Percentiles rank a stretch among this genome's conserved stretches.
Conservation (phyloP, 345 rosid genomes). For the Moricandia moricandioides region DNA sequence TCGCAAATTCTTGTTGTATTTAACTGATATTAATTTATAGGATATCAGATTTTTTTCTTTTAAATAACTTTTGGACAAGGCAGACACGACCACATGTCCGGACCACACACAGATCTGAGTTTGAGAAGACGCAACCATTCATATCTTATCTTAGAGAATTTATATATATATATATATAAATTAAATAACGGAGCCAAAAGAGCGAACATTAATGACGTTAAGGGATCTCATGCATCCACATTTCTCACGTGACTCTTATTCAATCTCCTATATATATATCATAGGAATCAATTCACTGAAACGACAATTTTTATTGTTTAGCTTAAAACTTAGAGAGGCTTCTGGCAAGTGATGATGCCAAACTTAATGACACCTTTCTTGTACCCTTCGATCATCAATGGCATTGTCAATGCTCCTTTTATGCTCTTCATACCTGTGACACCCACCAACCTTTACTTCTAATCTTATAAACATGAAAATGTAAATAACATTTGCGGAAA, state of each 20-base stretch:
- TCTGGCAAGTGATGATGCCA: conserved; percentile 70
- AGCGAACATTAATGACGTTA: neutral
- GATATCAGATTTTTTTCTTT: too few species aligned
- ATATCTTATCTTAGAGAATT: neutral
- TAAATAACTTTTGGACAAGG: neutral
- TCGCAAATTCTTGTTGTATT: too few species aligned
- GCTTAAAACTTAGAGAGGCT: conserved; percentile 39
- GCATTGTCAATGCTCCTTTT: conserved; percentile 86
- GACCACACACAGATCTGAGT: neutral
- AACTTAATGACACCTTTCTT: conserved; percentile 80
- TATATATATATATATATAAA: too few species aligned
- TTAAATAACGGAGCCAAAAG: neutral
- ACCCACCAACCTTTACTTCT: neutral
- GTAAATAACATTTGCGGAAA: neutral
- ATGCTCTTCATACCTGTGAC: conserved; percentile 65
- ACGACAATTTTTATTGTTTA: neutral
- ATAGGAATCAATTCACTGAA: conserved; percentile 1
- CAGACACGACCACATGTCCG: neutral
- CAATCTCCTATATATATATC: neutral
- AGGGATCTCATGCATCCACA: neutral
- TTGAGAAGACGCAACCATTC: neutral
- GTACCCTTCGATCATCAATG: conserved; percentile 88
- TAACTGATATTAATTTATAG: too few species aligned
- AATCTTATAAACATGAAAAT: neutral
- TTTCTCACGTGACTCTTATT: neutral